Base-by-base conservation (phyloP, 257 asterid genomes). In the Ajuga chamaepitys region DNA sequence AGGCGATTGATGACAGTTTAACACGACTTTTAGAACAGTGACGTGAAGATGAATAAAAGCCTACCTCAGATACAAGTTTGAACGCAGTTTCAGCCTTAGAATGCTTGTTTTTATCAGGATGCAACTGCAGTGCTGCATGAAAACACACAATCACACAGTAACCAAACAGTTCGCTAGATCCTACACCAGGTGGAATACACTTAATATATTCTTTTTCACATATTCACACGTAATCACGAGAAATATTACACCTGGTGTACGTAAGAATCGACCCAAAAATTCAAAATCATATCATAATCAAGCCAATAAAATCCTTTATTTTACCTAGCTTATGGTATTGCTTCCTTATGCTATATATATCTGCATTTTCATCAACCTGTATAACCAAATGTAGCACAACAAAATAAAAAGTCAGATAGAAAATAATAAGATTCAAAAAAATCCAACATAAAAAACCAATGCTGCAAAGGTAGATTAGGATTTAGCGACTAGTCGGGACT, bases 51-150 rank as follows among this genome's bases (percentile, higher is more conserved):
- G n/a, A n/a, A n/a, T n/a, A n/a, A 28, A 5, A 21, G 48, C 65
- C 46, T 30, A 87, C 95, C 95, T 89, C 87, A n/a, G 81, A 85
- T 5, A 87, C 89, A 55, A 85, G 86, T 74, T 87, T 89, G 89
- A 89, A 89, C 14, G 97, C 95, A 54, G 83, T 71, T 68, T 85
- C 95, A 37, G 95, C 89, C 75, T 81, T 87, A 13, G 89, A 84
- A 56, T 87, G 88, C 60, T 84, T 80, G 78, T 85, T 89, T 75
- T 89, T 89, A 75, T 87, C 95, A 74, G 97, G 97, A 79, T 89
- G 97, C 74, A 89, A 77, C 81, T 55, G 85, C 78, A 89, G 71
- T 62, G 91, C 95, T 89, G 78, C 79, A 64, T 28, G 38, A 3
- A 30, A n/a, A 56, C 51, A 34, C n/a, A 13, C 28, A 72, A n/a